A percentile compares a stretch with the other conserved stretches of the same genome.
Evolutionary conservation across 2,329 filamentous ascomycete genomes (phyloP).

Genomic region (Claviceps spartinae): DNA sequence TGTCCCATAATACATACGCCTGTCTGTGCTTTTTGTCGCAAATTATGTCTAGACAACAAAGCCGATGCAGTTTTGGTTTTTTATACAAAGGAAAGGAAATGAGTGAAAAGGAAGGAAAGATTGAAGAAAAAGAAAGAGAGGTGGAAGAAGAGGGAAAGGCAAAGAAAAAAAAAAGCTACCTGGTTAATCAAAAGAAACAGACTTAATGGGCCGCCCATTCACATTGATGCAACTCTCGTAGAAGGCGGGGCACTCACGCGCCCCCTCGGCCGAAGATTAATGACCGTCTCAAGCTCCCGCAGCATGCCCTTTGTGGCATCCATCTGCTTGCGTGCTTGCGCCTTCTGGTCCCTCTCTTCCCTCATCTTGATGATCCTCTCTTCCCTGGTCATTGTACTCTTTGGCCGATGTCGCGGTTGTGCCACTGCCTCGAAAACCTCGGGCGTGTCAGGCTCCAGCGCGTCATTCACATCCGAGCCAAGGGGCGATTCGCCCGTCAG

Average conservation of each 20-base stretch:
- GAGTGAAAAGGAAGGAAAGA: not conserved
- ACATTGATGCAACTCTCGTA: constrained; percentile 28
- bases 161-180: not conserved
- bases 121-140: not conserved
- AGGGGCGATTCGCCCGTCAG: constrained; percentile 57
- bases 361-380: constrained; percentile 80
- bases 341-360: constrained; percentile 68
- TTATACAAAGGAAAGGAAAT: not conserved
- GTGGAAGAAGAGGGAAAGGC: not conserved
- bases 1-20: not conserved
- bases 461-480: constrained; percentile 36
- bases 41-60: not conserved
- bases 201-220: constrained; percentile 7
- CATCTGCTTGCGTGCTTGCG: constrained; percentile 55
- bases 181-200: not conserved
- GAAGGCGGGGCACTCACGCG: constrained; percentile 22
- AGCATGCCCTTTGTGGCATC: constrained; percentile 85
- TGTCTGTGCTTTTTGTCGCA: not conserved
- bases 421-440: constrained; percentile 90
- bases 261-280: constrained; percentile 39
- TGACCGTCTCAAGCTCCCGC: constrained; percentile 81
- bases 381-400: constrained; percentile 63
- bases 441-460: constrained; percentile 51
- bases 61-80: not conserved
- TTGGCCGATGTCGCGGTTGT: constrained; percentile 41